Evolutionary conservation across 2,329 filamentous ascomycete genomes (phyloP).

Genomic region (Xylariaceae sp.): DNA sequence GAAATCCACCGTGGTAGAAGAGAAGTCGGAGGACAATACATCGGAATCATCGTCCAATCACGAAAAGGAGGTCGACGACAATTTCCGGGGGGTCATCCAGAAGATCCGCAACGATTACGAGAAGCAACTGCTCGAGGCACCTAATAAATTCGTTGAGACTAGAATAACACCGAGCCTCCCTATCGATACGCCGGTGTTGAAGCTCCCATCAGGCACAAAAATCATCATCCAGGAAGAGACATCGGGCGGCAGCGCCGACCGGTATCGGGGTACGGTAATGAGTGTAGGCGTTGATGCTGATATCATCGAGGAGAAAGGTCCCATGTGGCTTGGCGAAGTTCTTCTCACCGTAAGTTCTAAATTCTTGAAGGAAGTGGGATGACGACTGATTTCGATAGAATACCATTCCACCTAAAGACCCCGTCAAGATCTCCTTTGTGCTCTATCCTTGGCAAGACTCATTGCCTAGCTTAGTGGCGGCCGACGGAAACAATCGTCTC

Average conservation of each 20-base stretch:
- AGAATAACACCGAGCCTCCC: conserved; percentile 70
- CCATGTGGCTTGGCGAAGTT: conserved; percentile 90
- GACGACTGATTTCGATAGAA: conserved; percentile 56
- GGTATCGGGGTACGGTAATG: conserved; percentile 88
- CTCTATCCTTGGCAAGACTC: conserved; percentile 78
- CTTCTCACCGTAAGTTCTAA: conserved; percentile 63
- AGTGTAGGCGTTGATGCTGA: conserved; percentile 77
- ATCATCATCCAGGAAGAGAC: conserved; percentile 73
- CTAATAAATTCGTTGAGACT: conserved; percentile 59
- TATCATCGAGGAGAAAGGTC: conserved; percentile 80
- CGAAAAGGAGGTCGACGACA: conserved; percentile 76
- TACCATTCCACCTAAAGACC: conserved; percentile 81
- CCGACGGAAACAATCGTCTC: conserved; percentile 83
- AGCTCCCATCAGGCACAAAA: conserved; percentile 67
- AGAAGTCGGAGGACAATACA: conserved; percentile 68
- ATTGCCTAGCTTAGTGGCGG: conserved; percentile 72
- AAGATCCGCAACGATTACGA: conserved; percentile 75
- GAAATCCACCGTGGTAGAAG: conserved; percentile 74
- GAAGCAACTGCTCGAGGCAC: conserved; percentile 60
- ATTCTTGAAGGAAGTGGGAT: not conserved
- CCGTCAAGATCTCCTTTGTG: conserved; percentile 93
- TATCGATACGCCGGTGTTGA: conserved; percentile 75
- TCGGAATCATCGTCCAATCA: conserved; percentile 65
- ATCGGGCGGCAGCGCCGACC: conserved; percentile 72
- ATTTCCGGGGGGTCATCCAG: conserved; percentile 71